Evolutionary conservation across 176 grass and related monocot genomes (phyloP), one percentile per base, ranked within the genome.

Genomic region (Calamus simplicifolius): DNA sequence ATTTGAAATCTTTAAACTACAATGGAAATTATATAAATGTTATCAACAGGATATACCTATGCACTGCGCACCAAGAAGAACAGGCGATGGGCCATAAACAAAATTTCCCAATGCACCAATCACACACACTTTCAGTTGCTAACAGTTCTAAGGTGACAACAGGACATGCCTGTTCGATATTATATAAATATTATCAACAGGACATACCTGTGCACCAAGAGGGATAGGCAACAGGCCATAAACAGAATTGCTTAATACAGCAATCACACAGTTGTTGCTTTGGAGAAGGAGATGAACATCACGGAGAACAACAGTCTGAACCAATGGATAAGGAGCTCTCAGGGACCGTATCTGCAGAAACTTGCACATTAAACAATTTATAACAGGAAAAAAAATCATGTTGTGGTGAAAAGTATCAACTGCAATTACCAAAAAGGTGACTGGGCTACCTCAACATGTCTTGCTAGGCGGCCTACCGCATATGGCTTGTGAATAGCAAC

Each of bases 221-320:
- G 94, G 94, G 56, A 98, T 79, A 61, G 94, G 79, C 73, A 98
- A 62, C 59, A 98, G 64, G 68, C 94, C 75, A 83, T 85, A 75
- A 73, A 98, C 70, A 78, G 73, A 82, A 79, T 85, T 83, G 74
- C 79, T 75, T 56, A 85, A 61, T 6, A 71, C 70, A 29, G 81
- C 84, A 81, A 98, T 82, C 82, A 98, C 73, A 63, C 72, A 93
- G 58, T 80, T 89, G 62, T 89, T 84, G 79, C 77, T 86, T 80
- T 92, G 81, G 80, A 89, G 66, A 75, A 98, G 84, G 25, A 89
- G 78, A 70, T 77, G 82, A 49, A 98, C 94, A 82, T 93, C 94
- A 73, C 94, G 88, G 31, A 98, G 76, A 21, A 79, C 73, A 71
- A 92, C 69, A 2, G 78, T 93, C 65, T 98, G 88, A 85, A 98